Evolutionary conservation across 2,329 filamentous ascomycete species (phyloP), one percentile per base, ranked within the genome.

Genomic region (Akanthomyces uredinophilus): DNA sequence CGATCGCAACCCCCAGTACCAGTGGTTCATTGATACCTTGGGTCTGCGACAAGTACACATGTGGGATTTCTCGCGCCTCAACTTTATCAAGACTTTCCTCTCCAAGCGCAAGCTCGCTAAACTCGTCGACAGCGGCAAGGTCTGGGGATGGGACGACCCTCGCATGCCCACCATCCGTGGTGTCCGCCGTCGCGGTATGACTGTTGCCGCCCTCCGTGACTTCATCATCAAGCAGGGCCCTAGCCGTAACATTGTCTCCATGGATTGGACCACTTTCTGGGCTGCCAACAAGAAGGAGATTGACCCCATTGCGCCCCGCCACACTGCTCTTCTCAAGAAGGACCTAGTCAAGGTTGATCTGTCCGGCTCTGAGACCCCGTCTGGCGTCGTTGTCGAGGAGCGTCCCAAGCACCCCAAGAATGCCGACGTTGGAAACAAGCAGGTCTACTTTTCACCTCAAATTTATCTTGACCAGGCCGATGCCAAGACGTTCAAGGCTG

Each of bases 381-480:
- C 83, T 27, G 79, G 80, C 61, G 79, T 87, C 5, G 83, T 84
- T 70, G 84, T 82, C 22, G 87, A 92, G 71, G 86, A 96, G 65
- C 93, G 90, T 75, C 89, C 91, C 47, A 90, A 92, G 76, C 93
- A 97, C 77, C 87, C 86, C 70, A 98, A 98, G 84, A 96, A 97
- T 79, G 82, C 88, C 50, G 85, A 87, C 1, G 81, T 97, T 7
- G 94, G 94, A 64, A 87, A 80, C 69, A 97, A 97, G 83, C 90
- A 91, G 77, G 91, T 96, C 5, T 82, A 86, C 29, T 96, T 88
- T 74, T 90, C 89, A 71, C 83, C 84, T 62, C 83, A 87, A 65
- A 81, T 97, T 66, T 79, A 95, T 64, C 79, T 98, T 58, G 94
- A 97, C 72, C 94, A 97, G 76, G 89, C 83, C 51, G 94, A 98